Conservation (phyloP, 2,329 filamentous ascomycete species). For the Hypoxylon sp. region DNA sequence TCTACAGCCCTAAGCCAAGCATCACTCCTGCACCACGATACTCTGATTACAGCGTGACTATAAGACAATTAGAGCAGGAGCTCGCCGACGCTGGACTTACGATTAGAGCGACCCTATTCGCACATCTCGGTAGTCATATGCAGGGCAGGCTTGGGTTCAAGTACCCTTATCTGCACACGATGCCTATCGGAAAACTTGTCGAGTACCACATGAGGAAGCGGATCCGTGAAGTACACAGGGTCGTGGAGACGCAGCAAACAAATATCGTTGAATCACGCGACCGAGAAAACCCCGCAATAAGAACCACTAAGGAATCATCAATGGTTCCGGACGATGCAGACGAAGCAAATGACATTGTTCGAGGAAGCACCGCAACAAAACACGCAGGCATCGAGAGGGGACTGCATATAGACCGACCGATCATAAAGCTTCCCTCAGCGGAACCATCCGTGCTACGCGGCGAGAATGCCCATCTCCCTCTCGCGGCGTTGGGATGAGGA, state of each 20-base stretch:
- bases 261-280: slow-evolving; percentile 13
- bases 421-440: slow-evolving; percentile 12
- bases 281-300: slow-evolving; percentile 28
- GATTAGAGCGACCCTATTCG: slow-evolving; percentile 47
- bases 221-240: neutral
- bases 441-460: slow-evolving; percentile 21
- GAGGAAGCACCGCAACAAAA: slow-evolving; percentile 7
- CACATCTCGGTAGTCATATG: slow-evolving; percentile 28
- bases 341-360: slow-evolving; percentile 10
- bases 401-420: slow-evolving; percentile 6
- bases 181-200: slow-evolving; percentile 43
- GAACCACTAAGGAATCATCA: slow-evolving; percentile 13
- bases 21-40: slow-evolving; percentile 3
- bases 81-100: slow-evolving; percentile 31
- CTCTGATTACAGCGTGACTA: neutral
- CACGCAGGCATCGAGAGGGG: slow-evolving; percentile 16
- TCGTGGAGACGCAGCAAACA: slow-evolving; percentile 12
- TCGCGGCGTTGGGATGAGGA: slow-evolving; percentile 34
- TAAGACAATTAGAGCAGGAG: slow-evolving; percentile 32
- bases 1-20: slow-evolving; percentile 32
- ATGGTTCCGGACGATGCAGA: slow-evolving; percentile 2
- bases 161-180: slow-evolving; percentile 43
- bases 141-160: slow-evolving; percentile 38
- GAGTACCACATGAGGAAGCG: slow-evolving; percentile 39
- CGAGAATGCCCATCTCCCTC: slow-evolving; percentile 15